Base-by-base conservation (phyloP, 139 green algal genomes). In the Chlorella ohadii region DNA sequence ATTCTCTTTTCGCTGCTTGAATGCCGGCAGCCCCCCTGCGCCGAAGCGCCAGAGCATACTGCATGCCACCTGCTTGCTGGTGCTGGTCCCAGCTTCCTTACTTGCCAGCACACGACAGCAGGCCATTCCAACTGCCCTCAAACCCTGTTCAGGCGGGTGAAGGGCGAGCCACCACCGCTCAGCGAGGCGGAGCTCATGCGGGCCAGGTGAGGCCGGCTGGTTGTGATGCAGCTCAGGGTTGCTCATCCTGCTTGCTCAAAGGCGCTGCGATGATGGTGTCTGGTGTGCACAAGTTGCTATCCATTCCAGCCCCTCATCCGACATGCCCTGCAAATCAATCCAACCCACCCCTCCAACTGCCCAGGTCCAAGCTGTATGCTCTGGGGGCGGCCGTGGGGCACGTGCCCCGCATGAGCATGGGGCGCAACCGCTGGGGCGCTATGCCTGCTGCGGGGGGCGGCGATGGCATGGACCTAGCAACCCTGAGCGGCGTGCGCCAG, bases 331-430 rank as follows among this genome's bases (percentile, higher is more conserved):
- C n/a, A n/a, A n/a, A n/a, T n/a, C n/a, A n/a, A n/a, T n/a, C n/a
- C n/a, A n/a, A n/a, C n/a, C n/a, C n/a, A n/a, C n/a, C 34, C 27
- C 7, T n/a, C 5, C 44, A 28, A 4, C 72, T 12, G n/a, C 9
- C 13, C 9, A 51, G 23, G 27, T 64, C 44, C 20, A 23, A 61
- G 33, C 76, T 57, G 27, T 79, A 84, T 51, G 88, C 76, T 0
- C 55, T 88, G 28, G 78, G 78, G 1, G 78, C 78, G 1, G 65
- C 81, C n/a, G 86, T 92, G n/a, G 88, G 84, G 12, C 86, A 91
- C 75, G 73, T 89, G 27, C 88, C 86, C 5, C 71, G 70, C 72
- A 85, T 91, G 72, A 57, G 38, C 19, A 55, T 89, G 65, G 84
- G 86, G 19, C 57, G 87, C 17, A 33, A 84, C 72, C 72, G 85